Percentiles rank a stretch among this genome's conserved stretches.
phyloP scores from a whole-genome alignment of 306 rosid genomes.

The Dryas alaskensis region DNA sequence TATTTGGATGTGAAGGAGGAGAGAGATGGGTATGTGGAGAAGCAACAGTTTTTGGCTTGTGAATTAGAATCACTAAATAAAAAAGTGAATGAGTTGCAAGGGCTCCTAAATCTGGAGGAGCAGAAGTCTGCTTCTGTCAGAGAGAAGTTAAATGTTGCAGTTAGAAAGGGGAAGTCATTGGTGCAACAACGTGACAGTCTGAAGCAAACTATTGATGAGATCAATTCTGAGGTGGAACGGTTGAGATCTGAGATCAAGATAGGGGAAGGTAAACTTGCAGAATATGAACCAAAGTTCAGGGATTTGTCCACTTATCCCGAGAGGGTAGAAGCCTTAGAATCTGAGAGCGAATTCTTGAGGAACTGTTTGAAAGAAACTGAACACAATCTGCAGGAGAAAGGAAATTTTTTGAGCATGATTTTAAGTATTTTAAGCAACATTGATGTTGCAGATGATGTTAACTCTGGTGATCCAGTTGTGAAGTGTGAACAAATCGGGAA shows the following conservation, averaged over 20 bases:
- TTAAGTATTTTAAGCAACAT: constrained; percentile 51
- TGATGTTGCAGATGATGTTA: constrained; percentile 52
- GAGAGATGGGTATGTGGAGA: constrained; percentile 56
- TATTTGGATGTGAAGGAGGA: constrained; percentile 59
- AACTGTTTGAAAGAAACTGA: constrained; percentile 59
- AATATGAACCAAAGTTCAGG: constrained; percentile 55
- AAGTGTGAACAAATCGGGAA: constrained; percentile 64
- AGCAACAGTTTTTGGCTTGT: constrained; percentile 48
- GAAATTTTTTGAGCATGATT: constrained; percentile 47
- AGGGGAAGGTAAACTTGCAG: constrained; percentile 47
- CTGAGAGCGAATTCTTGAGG: constrained; percentile 57
- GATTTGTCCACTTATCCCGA: constrained; percentile 56
- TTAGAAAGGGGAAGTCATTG: constrained; percentile 89
- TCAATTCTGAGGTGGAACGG: constrained; percentile 53
- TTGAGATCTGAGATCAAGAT: constrained; percentile 61
- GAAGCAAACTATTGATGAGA: constrained; percentile 68
- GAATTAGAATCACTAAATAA: constrained; percentile 59
- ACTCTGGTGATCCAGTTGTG: constrained; percentile 55
- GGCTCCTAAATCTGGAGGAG: constrained; percentile 78
- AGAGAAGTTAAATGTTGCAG: constrained; percentile 87
- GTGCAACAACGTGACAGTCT: constrained; percentile 83
- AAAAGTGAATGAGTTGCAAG: constrained; percentile 68
- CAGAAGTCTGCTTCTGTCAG: constrained; percentile 80
- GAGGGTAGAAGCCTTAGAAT: constrained; percentile 64
- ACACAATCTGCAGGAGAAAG: constrained; percentile 62